Evolutionary conservation across 176 grass and related monocot genomes (phyloP).

Genomic region (Triticum aestivum): DNA sequence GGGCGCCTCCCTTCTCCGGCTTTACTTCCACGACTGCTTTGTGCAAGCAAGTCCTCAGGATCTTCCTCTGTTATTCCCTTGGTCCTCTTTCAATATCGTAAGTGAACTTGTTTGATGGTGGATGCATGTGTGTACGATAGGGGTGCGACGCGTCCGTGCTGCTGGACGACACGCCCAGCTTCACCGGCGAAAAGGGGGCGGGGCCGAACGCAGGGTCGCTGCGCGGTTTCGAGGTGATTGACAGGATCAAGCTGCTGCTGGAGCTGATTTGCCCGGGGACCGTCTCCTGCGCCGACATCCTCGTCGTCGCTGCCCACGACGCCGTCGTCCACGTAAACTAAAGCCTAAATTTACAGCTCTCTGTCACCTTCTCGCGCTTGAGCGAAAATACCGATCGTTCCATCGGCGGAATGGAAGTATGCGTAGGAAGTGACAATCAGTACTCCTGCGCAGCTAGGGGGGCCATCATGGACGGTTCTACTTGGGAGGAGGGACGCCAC

Average conservation of each 20-base stretch:
- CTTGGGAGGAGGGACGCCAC: constrained; percentile 58
- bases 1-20: constrained; percentile 73
- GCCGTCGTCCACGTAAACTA: constrained; percentile 48
- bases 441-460: constrained; percentile 48
- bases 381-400: neutral
- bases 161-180: constrained; percentile 54
- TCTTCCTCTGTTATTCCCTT: neutral
- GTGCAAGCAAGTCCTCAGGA: constrained; percentile 49
- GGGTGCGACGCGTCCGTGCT: constrained; percentile 65
- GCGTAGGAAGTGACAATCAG: neutral
- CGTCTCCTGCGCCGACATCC: constrained; percentile 65
- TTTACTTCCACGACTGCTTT: constrained; percentile 78
- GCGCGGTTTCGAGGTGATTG: constrained; percentile 50
- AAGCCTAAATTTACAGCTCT: neutral
- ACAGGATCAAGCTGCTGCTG: constrained; percentile 49
- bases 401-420: neutral
- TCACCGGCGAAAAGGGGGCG: constrained; percentile 56
- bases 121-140: neutral
- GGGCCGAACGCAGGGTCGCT: constrained; percentile 53
- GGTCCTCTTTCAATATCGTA: no score
- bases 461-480: constrained; percentile 53
- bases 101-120: neutral
- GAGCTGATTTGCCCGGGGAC: constrained; percentile 53
- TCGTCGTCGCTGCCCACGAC: constrained; percentile 59
- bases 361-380: neutral